These are phyloP conservation scores for Apiospora arundinis DNA, from an alignment of 2,329 filamentous ascomycete species.

Conservation along the genomic window DNA sequence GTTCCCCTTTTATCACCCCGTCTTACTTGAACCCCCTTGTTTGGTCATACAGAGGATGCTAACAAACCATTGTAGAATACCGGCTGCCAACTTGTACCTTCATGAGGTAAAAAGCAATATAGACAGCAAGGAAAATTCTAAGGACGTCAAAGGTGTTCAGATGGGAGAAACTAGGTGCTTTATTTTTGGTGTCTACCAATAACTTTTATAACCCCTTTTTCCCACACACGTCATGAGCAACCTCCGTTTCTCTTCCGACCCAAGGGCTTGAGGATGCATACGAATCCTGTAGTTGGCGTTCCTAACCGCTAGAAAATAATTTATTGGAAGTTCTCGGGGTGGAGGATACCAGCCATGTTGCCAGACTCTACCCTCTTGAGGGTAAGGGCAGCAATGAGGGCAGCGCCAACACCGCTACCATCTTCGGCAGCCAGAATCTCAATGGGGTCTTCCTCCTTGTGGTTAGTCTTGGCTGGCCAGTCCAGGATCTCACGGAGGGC, in stretches of 20 bases:
- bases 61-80: conserved; percentile 58
- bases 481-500: conserved; percentile 95
- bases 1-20: conserved; percentile 35
- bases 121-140: not conserved
- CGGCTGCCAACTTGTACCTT: conserved; percentile 77
- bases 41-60: conserved; percentile 20
- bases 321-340: conserved; percentile 67
- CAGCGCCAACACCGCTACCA: conserved; percentile 95
- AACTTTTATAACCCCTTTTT: conserved; percentile 3
- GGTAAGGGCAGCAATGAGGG: conserved; percentile 82
- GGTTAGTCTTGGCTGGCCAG: conserved; percentile 76
- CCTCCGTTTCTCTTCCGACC: not conserved
- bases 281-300: not conserved
- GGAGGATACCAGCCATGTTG: conserved; percentile 68
- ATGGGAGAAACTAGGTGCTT: not conserved
- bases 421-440: conserved; percentile 92
- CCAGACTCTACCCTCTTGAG: conserved; percentile 68
- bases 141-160: not conserved
- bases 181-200: conserved; percentile 18
- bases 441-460: conserved; percentile 83
- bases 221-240: not conserved
- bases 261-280: not conserved
- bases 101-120: conserved; percentile 57
- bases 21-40: conserved; percentile 7
- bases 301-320: not conserved